A percentile compares a stretch with the other conserved stretches of the same genome.
Conservation (phyloP, 352 stramenopile genomes). For the Pythium volutum region DNA sequence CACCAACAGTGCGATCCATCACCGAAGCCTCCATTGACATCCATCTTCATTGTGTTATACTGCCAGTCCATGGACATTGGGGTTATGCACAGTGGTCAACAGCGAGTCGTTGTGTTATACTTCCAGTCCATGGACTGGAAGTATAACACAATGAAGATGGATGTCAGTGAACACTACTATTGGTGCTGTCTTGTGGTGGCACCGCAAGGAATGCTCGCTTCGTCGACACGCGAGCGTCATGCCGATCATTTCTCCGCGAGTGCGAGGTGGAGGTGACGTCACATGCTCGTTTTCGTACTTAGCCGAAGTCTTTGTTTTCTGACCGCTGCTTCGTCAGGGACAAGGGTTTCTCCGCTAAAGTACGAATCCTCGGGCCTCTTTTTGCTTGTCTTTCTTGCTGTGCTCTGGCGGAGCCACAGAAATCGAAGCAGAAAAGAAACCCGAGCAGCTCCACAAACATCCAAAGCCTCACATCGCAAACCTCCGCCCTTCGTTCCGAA, state of each 20-base stretch:
- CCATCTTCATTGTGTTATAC: too few species aligned
- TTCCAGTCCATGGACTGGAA: too few species aligned
- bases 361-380: constrained; percentile 14
- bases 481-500: background rate
- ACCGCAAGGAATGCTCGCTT: too few species aligned
- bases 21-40: too few species aligned
- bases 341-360: background rate
- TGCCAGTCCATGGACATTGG: too few species aligned
- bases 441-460: constrained; percentile 5
- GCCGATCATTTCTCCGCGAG: background rate
- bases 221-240: background rate
- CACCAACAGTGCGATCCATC: background rate
- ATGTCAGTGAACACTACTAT: background rate
- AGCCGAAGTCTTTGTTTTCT: background rate
- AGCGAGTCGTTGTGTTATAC: too few species aligned
- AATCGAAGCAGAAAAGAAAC: constrained; percentile 49
- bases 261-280: background rate
- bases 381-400: background rate
- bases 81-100: background rate
- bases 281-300: constrained; percentile 21
- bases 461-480: constrained; percentile 25
- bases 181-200: too few species aligned
- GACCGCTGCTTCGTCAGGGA: constrained; percentile 9
- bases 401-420: constrained; percentile 30
- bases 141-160: too few species aligned